phyloP scores from a whole-genome alignment of 768 basidiomycete genomes.

The Mycena vulgaris region DNA sequence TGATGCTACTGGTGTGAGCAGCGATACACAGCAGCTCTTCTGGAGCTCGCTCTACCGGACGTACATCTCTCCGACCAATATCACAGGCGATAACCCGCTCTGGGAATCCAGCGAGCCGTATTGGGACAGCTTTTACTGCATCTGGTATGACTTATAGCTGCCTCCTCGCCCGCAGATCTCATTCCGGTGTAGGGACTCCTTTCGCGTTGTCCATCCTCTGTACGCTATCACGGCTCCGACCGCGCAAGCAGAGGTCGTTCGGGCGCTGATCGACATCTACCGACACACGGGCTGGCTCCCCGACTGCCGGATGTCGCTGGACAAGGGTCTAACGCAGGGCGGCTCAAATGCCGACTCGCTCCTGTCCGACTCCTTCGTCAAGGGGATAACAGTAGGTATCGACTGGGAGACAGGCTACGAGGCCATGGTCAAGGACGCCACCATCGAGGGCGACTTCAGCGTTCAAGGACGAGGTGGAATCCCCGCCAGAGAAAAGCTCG shows the following conservation, averaged over 20 bases:
- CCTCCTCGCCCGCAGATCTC: not conserved
- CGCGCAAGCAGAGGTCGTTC: slow-evolving; percentile 41
- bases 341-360: slow-evolving; percentile 46
- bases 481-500: slow-evolving; percentile 8
- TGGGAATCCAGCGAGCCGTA: slow-evolving; percentile 45
- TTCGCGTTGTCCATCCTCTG: slow-evolving; percentile 36
- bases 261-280: slow-evolving; percentile 46
- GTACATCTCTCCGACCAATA: slow-evolving; percentile 44
- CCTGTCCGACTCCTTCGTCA: slow-evolving; percentile 45
- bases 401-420: slow-evolving; percentile 43
- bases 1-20: slow-evolving; percentile 33
- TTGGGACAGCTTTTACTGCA: slow-evolving; percentile 45
- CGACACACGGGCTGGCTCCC: slow-evolving; percentile 45
- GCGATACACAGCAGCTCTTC: slow-evolving; percentile 29
- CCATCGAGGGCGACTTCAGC: slow-evolving; percentile 32
- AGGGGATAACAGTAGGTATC: slow-evolving; percentile 44
- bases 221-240: slow-evolving; percentile 37
- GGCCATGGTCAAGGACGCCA: slow-evolving; percentile 43
- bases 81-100: slow-evolving; percentile 47
- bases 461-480: slow-evolving; percentile 35
- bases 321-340: slow-evolving; percentile 47
- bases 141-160: slow-evolving; percentile 38
- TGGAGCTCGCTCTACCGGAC: slow-evolving; percentile 42
- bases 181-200: slow-evolving; percentile 32
- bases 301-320: slow-evolving; percentile 47